A percentile compares a stretch with the other conserved stretches of the same genome.
These are phyloP conservation scores for Tylopilus felleus DNA, from an alignment of 768 basidiomycete genomes.

Conservation along the genomic window DNA sequence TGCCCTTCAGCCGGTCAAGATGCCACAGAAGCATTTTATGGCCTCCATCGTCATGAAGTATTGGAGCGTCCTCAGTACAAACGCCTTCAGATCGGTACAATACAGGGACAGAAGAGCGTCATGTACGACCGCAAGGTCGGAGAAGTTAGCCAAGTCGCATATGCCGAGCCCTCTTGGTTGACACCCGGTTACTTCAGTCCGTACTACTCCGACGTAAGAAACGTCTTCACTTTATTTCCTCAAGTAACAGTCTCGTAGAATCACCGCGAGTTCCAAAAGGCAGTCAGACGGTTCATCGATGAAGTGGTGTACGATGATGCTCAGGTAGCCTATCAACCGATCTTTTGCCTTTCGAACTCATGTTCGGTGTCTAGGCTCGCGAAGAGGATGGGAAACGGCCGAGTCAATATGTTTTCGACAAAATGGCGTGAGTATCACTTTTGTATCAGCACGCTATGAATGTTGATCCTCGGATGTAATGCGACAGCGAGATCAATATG, in stretches of 20 bases:
- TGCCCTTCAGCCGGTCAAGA: slow-evolving; percentile 68
- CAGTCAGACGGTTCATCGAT: slow-evolving; percentile 59
- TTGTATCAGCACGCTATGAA: not conserved
- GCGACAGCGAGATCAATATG: slow-evolving; percentile 56
- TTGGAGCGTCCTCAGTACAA: slow-evolving; percentile 70
- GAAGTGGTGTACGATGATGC: slow-evolving; percentile 54
- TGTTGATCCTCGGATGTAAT: not conserved
- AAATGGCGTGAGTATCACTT: slow-evolving; percentile 60
- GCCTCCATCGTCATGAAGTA: slow-evolving; percentile 84
- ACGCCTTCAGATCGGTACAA: slow-evolving; percentile 70
- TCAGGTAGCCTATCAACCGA: slow-evolving; percentile 18
- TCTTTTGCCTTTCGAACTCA: slow-evolving; percentile 16
- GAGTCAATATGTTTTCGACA: slow-evolving; percentile 69
- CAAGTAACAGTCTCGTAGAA: slow-evolving; percentile 32
- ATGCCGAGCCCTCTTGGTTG: slow-evolving; percentile 87
- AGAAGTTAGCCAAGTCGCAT: slow-evolving; percentile 71
- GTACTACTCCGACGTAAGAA: slow-evolving; percentile 62
- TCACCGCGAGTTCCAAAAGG: slow-evolving; percentile 47
- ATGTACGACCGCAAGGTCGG: slow-evolving; percentile 52
- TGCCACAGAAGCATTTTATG: slow-evolving; percentile 83
- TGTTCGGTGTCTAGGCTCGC: slow-evolving; percentile 40
- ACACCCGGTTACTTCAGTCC: slow-evolving; percentile 62
- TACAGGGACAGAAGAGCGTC: slow-evolving; percentile 58
- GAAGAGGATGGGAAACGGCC: slow-evolving; percentile 92
- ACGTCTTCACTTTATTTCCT: not conserved